A percentile compares a stretch with the other conserved stretches of the same genome.
These are phyloP conservation scores for Daldinia decipiens DNA, from an alignment of 495 filamentous ascomycete species.

Conservation along the genomic window DNA sequence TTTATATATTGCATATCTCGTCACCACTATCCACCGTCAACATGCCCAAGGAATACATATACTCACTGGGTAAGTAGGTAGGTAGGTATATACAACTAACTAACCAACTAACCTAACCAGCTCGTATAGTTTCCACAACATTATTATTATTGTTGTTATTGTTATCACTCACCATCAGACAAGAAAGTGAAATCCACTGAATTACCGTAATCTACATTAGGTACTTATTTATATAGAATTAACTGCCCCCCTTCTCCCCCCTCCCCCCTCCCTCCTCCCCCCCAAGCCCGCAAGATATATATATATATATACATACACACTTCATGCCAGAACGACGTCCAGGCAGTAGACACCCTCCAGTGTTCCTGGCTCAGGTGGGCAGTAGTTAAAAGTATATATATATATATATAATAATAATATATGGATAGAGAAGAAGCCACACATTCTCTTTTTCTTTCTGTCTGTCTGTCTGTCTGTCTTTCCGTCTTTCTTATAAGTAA, in stretches of 20 bases:
- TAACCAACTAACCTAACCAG: no score
- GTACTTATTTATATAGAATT: background rate
- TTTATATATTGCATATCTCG: no score
- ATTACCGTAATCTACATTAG: background rate
- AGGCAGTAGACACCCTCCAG: background rate
- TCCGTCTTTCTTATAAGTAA: conserved; percentile 23
- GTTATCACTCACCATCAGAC: no score
- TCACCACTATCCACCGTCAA: no score
- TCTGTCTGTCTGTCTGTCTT: no score
- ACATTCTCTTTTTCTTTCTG: conserved; percentile 31
- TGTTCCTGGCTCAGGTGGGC: background rate
- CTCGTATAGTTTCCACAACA: no score
- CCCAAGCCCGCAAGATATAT: background rate
- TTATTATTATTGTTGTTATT: no score
- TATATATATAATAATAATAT: conserved; percentile 7
- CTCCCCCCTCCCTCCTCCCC: no score
- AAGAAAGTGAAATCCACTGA: background rate
- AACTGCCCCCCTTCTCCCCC: background rate
- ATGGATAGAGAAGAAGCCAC: conserved; percentile 26
- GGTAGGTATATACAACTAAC: no score
- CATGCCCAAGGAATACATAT: no score
- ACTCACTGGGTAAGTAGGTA: no score
- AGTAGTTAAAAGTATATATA: conserved; percentile 11
- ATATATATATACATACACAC: background rate
- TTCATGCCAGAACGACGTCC: background rate